Evolutionary conservation across 2,329 filamentous ascomycete species (phyloP).

Genomic region (Talaromyces sp.): DNA sequence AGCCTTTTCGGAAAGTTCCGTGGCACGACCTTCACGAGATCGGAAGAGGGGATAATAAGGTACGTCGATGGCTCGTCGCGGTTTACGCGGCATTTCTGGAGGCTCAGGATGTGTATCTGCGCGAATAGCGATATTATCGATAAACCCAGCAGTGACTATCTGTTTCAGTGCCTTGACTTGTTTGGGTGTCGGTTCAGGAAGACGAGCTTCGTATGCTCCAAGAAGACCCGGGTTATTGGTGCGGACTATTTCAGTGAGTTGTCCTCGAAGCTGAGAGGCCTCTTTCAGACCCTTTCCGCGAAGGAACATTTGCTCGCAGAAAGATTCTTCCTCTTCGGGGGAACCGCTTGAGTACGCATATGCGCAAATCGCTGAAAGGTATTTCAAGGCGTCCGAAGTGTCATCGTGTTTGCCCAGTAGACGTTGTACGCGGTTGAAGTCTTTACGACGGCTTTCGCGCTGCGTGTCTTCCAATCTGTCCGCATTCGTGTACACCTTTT

Average conservation of each 20-base stretch:
- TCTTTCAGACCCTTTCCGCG: slow-evolving; percentile 83
- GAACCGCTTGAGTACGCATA: slow-evolving; percentile 63
- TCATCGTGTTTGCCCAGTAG: slow-evolving; percentile 78
- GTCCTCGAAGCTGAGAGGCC: slow-evolving; percentile 72
- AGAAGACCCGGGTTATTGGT: slow-evolving; percentile 58
- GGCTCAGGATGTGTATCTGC: slow-evolving; percentile 76
- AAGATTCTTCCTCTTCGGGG: slow-evolving; percentile 51
- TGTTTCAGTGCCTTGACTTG: slow-evolving; percentile 79
- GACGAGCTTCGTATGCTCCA: slow-evolving; percentile 38
- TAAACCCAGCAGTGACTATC: slow-evolving; percentile 85
- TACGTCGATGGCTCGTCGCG: slow-evolving; percentile 82
- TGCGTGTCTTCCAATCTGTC: slow-evolving; percentile 68
- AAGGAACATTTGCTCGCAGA: slow-evolving; percentile 80
- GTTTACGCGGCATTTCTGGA: slow-evolving; percentile 61
- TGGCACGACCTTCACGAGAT: slow-evolving; percentile 45
- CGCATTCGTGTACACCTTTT: slow-evolving; percentile 51
- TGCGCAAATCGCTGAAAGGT: slow-evolving; percentile 80
- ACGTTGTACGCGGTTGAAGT: slow-evolving; percentile 66
- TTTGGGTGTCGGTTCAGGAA: slow-evolving; percentile 59
- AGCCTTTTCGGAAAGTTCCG: slow-evolving; percentile 54
- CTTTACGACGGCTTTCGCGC: slow-evolving; percentile 60
- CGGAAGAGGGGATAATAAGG: slow-evolving; percentile 83
- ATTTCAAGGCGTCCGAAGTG: slow-evolving; percentile 80
- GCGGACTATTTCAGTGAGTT: slow-evolving; percentile 75
- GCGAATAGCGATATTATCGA: slow-evolving; percentile 90